These are phyloP conservation scores for Boletus rex-veris DNA, from an alignment of 768 basidiomycete genomes.

Conservation along the genomic window DNA sequence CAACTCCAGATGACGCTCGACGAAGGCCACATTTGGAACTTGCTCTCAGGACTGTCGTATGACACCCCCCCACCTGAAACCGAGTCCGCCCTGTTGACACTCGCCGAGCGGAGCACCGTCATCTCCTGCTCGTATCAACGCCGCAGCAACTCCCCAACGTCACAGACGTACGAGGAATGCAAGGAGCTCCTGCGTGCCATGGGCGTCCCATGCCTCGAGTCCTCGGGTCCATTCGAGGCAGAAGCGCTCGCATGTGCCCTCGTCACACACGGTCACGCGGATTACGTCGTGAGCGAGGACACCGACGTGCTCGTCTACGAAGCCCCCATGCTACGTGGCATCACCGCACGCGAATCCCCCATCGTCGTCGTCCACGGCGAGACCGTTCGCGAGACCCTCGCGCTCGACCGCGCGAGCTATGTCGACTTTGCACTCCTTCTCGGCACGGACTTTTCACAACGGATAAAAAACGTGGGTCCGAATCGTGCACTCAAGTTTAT, in stretches of 20 bases:
- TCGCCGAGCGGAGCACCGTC: slow-evolving; percentile 49
- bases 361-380: slow-evolving; percentile 62
- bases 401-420: slow-evolving; percentile 55
- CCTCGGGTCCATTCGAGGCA: slow-evolving; percentile 70
- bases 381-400: slow-evolving; percentile 54
- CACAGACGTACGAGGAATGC: slow-evolving; percentile 65
- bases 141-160: slow-evolving; percentile 58
- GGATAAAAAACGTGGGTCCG: slow-evolving; percentile 82
- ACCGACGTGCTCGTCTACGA: slow-evolving; percentile 83
- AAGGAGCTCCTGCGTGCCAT: slow-evolving; percentile 68
- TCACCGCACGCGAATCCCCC: slow-evolving; percentile 58
- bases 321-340: slow-evolving; percentile 76
- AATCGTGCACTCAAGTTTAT: slow-evolving; percentile 74
- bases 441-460: slow-evolving; percentile 87
- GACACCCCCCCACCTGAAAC: slow-evolving; percentile 15
- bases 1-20: slow-evolving; percentile 58
- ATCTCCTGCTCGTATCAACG: slow-evolving; percentile 66
- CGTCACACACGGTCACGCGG: slow-evolving; percentile 69
- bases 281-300: slow-evolving; percentile 91
- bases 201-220: slow-evolving; percentile 78
- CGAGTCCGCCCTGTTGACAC: slow-evolving; percentile 25
- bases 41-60: slow-evolving; percentile 29
- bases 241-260: slow-evolving; percentile 83
- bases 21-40: slow-evolving; percentile 60
- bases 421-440: slow-evolving; percentile 85